Percentiles rank a stretch among this genome's conserved stretches.
Evolutionary conservation across 805 yeast genomes (phyloP).

Genomic region (Grigorovia jiainica): DNA sequence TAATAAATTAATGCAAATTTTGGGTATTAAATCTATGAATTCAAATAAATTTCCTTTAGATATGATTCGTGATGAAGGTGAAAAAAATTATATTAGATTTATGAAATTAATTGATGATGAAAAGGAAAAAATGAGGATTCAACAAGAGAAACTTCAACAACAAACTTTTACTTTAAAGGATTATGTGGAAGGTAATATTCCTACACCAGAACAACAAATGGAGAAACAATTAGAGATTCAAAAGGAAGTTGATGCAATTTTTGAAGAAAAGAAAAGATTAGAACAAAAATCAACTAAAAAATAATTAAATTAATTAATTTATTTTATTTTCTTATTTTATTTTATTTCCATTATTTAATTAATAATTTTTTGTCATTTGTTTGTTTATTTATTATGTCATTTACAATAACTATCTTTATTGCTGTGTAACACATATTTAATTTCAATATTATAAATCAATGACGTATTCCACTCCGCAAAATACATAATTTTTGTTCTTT

Average conservation of each 20-base stretch:
- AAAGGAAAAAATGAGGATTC: conserved; percentile 48
- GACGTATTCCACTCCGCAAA: no score
- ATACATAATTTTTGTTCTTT: no score
- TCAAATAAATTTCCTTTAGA: conserved; percentile 60
- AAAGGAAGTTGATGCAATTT: conserved; percentile 30
- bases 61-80: conserved; percentile 83
- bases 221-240: conserved; percentile 35
- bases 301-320: not conserved
- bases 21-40: conserved; percentile 42
- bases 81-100: conserved; percentile 76
- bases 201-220: conserved; percentile 58
- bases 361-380: no score
- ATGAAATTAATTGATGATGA: conserved; percentile 79
- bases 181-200: conserved; percentile 73
- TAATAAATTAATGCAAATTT: conserved; percentile 47
- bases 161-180: conserved; percentile 80
- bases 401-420: no score
- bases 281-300: not conserved
- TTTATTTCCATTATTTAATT: not conserved
- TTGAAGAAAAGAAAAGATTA: conserved; percentile 20
- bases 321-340: not conserved
- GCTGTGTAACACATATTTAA: no score
- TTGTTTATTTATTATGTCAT: no score
- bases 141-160: conserved; percentile 72
- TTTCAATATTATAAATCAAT: no score